These are phyloP conservation scores for Castanea sativa DNA, from an alignment of 306 rosid species.

Conservation along the genomic window DNA sequence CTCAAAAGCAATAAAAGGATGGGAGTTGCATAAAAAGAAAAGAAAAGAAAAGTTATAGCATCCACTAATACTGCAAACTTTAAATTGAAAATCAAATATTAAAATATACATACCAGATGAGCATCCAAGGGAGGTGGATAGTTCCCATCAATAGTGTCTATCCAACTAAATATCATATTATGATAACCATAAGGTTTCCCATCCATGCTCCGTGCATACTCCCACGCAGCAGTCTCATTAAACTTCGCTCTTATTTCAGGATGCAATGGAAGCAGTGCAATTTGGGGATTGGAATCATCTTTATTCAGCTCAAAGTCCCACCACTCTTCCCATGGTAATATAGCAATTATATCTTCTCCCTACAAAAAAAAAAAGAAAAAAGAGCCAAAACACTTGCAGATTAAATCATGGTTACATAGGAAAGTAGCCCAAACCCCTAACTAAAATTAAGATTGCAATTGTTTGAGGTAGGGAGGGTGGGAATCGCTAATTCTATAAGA, in stretches of 20 bases:
- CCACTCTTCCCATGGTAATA: constrained; percentile 96
- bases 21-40: background rate
- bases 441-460: background rate
- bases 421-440: background rate
- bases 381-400: constrained; percentile 12
- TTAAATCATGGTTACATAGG: background rate
- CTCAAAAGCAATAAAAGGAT: background rate
- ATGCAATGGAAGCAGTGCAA: constrained; percentile 90
- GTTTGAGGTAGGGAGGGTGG: background rate
- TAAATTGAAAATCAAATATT: constrained; percentile 6
- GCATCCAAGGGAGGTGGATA: constrained; percentile 99
- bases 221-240: constrained; percentile 98
- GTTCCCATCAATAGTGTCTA: constrained; percentile 70
- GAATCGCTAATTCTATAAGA: background rate
- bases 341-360: constrained; percentile 88
- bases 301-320: constrained; percentile 82
- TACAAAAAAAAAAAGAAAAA: constrained; percentile 33
- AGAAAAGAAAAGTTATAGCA: background rate
- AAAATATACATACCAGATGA: constrained; percentile 58
- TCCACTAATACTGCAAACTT: constrained; percentile 2
- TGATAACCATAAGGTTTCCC: constrained; percentile 94
- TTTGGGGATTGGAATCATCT: constrained; percentile 90
- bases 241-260: constrained; percentile 78
- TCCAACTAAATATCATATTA: constrained; percentile 97
- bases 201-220: constrained; percentile 80